Evolutionary conservation across 2,329 filamentous ascomycete species (phyloP), one percentile per base, ranked within the genome.

Genomic region (Tolypocladium tropicale): DNA sequence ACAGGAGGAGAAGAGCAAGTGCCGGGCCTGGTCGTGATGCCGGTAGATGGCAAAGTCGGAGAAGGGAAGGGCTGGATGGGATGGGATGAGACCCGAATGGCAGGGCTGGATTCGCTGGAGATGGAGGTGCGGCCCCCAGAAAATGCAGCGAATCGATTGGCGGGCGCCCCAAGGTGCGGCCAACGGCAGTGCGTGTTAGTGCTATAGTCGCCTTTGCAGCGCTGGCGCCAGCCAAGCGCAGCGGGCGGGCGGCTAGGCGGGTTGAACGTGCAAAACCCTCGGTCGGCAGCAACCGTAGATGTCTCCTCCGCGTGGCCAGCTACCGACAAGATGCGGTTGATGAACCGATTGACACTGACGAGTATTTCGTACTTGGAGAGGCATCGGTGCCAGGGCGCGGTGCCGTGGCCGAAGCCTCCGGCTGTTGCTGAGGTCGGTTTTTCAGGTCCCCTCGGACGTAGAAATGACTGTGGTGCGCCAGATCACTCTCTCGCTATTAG

Each of bases 81-180:
- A 33, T n/a, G 36, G 37, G 37, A 48, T 34, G 52, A 43, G 53
- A 39, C 18, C 18, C 18, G 53, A 23, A 62, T 63, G 61, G 60
- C 46, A 32, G 28, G 46, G 28, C 59, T 61, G 60, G 23, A 23
- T 23, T 25, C 3, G 41, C 28, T 48, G 43, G 25, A 48, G 43
- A 48, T 48, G 43, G 56, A 57, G 54, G 53, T 46, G 57, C 50
- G 56, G 55, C 57, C 63, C 60, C 62, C 62, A 65, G 62, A 63
- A 63, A 64, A 61, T 60, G 61, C 58, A 55, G 57, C 60, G 53
- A 61, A 57, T 62, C 62, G 58, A 65, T 65, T 64, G 64, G 62
- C 59, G 56, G 63, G 18, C 51, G 46, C 53, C 21, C 14, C 16
- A 28, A 7, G 32, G 28, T 39, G 37, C 23, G 23, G 41, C 53